phyloP scores from a whole-genome alignment of 2,329 filamentous ascomycete species.

The Fusarium sp. region DNA sequence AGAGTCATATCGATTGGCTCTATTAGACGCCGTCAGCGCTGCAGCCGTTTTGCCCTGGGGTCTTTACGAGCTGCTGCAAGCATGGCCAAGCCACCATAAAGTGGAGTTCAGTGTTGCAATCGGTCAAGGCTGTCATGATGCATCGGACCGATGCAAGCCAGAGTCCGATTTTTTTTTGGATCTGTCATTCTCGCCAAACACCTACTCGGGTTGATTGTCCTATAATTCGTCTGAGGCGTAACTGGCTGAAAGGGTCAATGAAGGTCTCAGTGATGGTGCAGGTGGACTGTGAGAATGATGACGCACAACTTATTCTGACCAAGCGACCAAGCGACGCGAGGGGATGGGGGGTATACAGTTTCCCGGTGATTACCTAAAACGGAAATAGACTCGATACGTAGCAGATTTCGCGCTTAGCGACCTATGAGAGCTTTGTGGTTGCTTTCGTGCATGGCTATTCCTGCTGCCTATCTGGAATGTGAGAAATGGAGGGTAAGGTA shows the following conservation, averaged over 20 bases:
- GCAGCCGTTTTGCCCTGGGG: slow-evolving; percentile 3
- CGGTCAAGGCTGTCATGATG: slow-evolving; percentile 20
- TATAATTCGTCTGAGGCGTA: neutral
- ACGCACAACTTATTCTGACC: neutral
- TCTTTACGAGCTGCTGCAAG: slow-evolving; percentile 31
- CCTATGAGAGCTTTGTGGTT: slow-evolving; percentile 19
- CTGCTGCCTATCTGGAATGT: slow-evolving; percentile 16
- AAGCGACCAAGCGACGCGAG: neutral
- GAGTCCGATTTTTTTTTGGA: slow-evolving; percentile 20
- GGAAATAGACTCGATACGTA: slow-evolving; percentile 6
- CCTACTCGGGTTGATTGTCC: neutral
- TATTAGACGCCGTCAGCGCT: slow-evolving; percentile 45
- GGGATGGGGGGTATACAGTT: slow-evolving; percentile 14
- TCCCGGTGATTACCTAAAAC: slow-evolving; percentile 22
- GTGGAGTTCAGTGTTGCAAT: slow-evolving; percentile 26
- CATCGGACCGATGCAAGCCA: slow-evolving; percentile 23
- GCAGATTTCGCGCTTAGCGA: slow-evolving; percentile 19
- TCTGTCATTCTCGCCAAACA: slow-evolving; percentile 9
- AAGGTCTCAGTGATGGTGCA: neutral
- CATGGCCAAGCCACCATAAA: slow-evolving; percentile 25
- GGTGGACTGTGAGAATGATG: slow-evolving; percentile 5
- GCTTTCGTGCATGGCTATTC: slow-evolving; percentile 26
- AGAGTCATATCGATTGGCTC: slow-evolving; percentile 40
- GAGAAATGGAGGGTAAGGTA: slow-evolving; percentile 14
- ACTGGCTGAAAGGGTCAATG: neutral